Conservation (phyloP, 108 stramenopile genomes). For the Stephanodiscus triporus region DNA sequence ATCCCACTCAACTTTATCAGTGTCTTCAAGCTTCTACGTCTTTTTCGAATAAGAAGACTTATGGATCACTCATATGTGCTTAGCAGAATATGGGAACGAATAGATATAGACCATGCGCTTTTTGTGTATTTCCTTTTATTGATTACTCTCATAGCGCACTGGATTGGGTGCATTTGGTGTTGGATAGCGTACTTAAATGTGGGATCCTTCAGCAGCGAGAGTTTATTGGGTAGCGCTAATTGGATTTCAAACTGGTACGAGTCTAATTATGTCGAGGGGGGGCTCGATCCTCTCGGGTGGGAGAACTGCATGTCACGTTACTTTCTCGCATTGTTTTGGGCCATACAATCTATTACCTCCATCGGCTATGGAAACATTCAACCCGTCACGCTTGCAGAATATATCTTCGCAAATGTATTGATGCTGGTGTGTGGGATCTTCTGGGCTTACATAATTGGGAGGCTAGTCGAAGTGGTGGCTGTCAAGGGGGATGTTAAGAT, state of each 20-base stretch:
- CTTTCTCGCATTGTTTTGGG: slow-evolving; percentile 53
- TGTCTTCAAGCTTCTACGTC: slow-evolving; percentile 38
- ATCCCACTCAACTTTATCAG: slow-evolving; percentile 8
- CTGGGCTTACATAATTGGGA: slow-evolving; percentile 52
- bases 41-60: slow-evolving; percentile 24
- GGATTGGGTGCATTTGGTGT: slow-evolving; percentile 37
- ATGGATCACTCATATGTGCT: slow-evolving; percentile 25
- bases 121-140: slow-evolving; percentile 30
- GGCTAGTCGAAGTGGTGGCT: slow-evolving; percentile 35
- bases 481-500: not conserved
- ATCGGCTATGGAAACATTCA: slow-evolving; percentile 59
- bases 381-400: slow-evolving; percentile 49
- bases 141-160: slow-evolving; percentile 22
- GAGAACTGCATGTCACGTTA: slow-evolving; percentile 39
- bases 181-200: slow-evolving; percentile 42
- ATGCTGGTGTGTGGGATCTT: slow-evolving; percentile 42
- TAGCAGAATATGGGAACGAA: slow-evolving; percentile 18
- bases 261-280: slow-evolving; percentile 25
- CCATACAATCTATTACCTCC: slow-evolving; percentile 53
- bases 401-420: slow-evolving; percentile 32
- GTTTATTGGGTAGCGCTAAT: slow-evolving; percentile 22
- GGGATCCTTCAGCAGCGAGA: slow-evolving; percentile 34
- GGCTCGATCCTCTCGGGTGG: slow-evolving; percentile 56
- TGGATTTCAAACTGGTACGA: slow-evolving; percentile 55
- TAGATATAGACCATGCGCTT: slow-evolving; percentile 25